Evolutionary conservation across 108 stramenopile species (phyloP), one percentile per base, ranked within the genome.

Genomic region (Seminavis robusta): DNA sequence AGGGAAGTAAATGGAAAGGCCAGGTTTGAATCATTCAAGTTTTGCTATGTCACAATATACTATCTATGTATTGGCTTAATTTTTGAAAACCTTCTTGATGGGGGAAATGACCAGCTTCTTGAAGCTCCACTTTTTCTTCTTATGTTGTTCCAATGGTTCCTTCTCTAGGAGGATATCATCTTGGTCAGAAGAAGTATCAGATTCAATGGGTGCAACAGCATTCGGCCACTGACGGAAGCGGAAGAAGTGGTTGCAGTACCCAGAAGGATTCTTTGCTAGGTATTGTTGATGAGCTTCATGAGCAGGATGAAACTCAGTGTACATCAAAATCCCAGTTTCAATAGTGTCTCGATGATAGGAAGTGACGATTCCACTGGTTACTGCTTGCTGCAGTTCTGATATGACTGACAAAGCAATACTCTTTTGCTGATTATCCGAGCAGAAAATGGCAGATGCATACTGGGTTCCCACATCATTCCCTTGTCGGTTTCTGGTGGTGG

Each of bases 391-490:
- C 20, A 72, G 47, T 19, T 77, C 69, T n/a, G 11, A 26, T 28
- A 33, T 63, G 33, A 74, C 61, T 45, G 45, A 45, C 33, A 69
- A 19, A 16, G 71, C 77, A 34, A 63, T 62, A 37, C 32, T 15
- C 15, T 23, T 9, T 55, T 83, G 77, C 30, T 68, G 63, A 20
- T 73, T 42, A 10, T 70, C 76, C 46, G 74, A 54, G 39, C 9
- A 46, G 62, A 80, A 90, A 17, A 90, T 63, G 10, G 37, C 71
- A 13, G 68, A 68, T 21, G 76, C 52, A 56, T 90, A 90, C 56
- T 90, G 89, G 4, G 62, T 52, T 15, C 89, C 89, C 11, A 29
- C 0, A 63, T 90, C 89, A 33, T 72, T 67, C 26, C 83, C 81
- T 56, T 90, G 89, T 31, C 80, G 61, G 57, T 90, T 73, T 33